Percentiles rank a stretch among this genome's conserved stretches.
These are phyloP conservation scores for Flaveria brownii DNA, from an alignment of 129 eudicot genomes.

Conservation along the genomic window DNA sequence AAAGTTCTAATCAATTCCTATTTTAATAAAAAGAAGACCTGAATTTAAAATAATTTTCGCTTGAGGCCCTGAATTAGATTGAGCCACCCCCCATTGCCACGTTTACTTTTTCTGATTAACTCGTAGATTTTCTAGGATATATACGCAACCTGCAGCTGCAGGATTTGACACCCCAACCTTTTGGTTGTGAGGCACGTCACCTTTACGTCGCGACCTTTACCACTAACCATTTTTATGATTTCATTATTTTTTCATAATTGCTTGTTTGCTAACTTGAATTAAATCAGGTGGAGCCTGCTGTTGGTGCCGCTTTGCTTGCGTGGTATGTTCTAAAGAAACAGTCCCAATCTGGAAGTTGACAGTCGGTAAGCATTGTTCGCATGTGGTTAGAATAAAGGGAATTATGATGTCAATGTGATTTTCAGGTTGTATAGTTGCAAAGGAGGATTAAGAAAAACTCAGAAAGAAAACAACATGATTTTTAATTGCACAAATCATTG, in stretches of 20 bases:
- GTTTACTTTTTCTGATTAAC: too few relatives aligned
- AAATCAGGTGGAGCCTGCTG: constrained; percentile 93
- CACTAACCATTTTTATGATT: not conserved
- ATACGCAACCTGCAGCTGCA: too few relatives aligned
- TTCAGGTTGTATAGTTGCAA: constrained; percentile 34
- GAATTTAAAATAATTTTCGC: not conserved
- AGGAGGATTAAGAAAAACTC: constrained; percentile 17
- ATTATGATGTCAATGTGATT: constrained; percentile 16
- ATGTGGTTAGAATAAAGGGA: constrained; percentile 13
- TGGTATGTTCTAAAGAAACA: constrained; percentile 66
- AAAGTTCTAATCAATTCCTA: too few relatives aligned
- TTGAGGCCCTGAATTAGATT: not conserved
- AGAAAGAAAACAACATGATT: constrained; percentile 20
- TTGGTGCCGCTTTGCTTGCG: constrained; percentile 95
- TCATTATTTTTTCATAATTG: not conserved
- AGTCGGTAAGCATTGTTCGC: not conserved
- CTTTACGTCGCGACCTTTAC: not conserved
- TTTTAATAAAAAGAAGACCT: not conserved
- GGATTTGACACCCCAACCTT: too few relatives aligned
- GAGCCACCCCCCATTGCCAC: not conserved
- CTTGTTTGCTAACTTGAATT: constrained; percentile 10
- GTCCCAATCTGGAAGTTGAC: constrained; percentile 31
- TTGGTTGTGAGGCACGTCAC: too few relatives aligned
- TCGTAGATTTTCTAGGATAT: too few relatives aligned
- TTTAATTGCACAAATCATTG: constrained; percentile 23